These are phyloP conservation scores for Ceratocystis cubensis DNA, from an alignment of 2,329 filamentous ascomycete genomes.

Conservation along the genomic window DNA sequence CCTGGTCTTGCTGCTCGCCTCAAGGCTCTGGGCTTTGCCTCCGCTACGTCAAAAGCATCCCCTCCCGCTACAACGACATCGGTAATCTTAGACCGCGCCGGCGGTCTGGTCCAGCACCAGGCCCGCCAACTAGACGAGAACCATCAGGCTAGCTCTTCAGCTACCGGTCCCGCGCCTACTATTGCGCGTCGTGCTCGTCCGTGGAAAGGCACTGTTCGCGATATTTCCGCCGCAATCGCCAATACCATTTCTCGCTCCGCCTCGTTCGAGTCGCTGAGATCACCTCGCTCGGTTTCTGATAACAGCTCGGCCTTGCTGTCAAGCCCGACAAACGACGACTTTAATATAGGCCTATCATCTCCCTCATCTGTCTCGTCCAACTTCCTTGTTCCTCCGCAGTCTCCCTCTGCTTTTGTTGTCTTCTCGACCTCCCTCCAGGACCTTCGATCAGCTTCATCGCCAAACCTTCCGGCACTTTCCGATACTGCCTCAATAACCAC, in stretches of 20 bases:
- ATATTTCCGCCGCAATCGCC: constrained; percentile 27
- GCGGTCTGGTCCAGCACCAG: constrained; percentile 58
- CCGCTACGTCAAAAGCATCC: constrained; percentile 21
- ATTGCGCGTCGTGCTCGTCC: constrained; percentile 56
- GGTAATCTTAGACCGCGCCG: constrained; percentile 39
- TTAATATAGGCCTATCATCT: constrained; percentile 12
- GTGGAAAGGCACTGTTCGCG: constrained; percentile 52
- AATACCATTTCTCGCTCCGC: constrained; percentile 15
- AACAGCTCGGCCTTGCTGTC: constrained; percentile 24
- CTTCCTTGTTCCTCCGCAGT: constrained; percentile 25
- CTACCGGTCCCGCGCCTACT: constrained; percentile 28
- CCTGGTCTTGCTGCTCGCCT: constrained; percentile 53
- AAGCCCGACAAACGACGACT: constrained; percentile 24
- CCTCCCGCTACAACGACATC: constrained; percentile 21
- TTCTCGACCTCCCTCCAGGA: constrained; percentile 22
- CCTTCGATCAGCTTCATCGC: background rate
- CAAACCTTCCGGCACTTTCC: background rate
- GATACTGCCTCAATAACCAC: background rate
- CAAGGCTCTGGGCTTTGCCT: constrained; percentile 50
- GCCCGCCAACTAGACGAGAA: constrained; percentile 56
- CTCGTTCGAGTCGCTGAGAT: constrained; percentile 22
- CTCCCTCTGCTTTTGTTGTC: constrained; percentile 21
- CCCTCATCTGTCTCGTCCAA: constrained; percentile 14
- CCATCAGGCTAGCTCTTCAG: constrained; percentile 43
- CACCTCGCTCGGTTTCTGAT: constrained; percentile 14